Evolutionary conservation across 2,329 filamentous ascomycete genomes (phyloP).

Genomic region (Pyricularia grisea): DNA sequence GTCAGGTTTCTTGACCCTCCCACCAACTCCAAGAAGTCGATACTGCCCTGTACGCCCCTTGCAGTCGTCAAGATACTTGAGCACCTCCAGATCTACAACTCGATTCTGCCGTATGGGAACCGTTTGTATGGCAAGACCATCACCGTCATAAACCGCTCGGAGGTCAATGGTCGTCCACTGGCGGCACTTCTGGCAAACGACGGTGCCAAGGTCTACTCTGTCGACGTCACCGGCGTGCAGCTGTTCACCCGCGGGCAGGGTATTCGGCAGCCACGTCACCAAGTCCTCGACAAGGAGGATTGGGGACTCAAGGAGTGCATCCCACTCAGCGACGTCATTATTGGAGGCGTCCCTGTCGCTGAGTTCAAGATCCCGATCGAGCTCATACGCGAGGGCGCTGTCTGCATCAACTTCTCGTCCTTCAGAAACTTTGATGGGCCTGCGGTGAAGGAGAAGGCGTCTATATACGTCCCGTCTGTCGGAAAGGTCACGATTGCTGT

Average conservation of each 20-base stretch:
- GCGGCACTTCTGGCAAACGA: constrained; percentile 93
- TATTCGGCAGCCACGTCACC: constrained; percentile 75
- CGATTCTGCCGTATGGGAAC: constrained; percentile 86
- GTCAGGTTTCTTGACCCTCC: constrained; percentile 83
- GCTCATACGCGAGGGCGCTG: constrained; percentile 76
- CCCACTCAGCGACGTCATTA: constrained; percentile 85
- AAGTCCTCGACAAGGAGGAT: constrained; percentile 73
- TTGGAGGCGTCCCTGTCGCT: constrained; percentile 83
- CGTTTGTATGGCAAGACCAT: constrained; percentile 88
- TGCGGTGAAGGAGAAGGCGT: constrained; percentile 88
- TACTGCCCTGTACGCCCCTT: constrained; percentile 90
- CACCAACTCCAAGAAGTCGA: constrained; percentile 71
- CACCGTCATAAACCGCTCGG: constrained; percentile 91
- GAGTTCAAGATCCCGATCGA: constrained; percentile 83
- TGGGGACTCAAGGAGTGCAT: constrained; percentile 74
- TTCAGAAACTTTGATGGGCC: constrained; percentile 84
- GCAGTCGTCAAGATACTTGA: constrained; percentile 97
- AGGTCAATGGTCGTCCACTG: constrained; percentile 88
- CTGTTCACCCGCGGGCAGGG: constrained; percentile 85
- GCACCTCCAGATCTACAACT: constrained; percentile 93
- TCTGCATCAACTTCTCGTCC: constrained; percentile 98
- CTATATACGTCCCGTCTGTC: constrained; percentile 93
- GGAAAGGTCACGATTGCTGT: constrained; percentile 97
- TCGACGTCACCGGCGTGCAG: constrained; percentile 86
- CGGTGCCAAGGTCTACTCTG: constrained; percentile 88